Conservation (phyloP, 495 filamentous ascomycete species). For the Penicillium paxilli region DNA sequence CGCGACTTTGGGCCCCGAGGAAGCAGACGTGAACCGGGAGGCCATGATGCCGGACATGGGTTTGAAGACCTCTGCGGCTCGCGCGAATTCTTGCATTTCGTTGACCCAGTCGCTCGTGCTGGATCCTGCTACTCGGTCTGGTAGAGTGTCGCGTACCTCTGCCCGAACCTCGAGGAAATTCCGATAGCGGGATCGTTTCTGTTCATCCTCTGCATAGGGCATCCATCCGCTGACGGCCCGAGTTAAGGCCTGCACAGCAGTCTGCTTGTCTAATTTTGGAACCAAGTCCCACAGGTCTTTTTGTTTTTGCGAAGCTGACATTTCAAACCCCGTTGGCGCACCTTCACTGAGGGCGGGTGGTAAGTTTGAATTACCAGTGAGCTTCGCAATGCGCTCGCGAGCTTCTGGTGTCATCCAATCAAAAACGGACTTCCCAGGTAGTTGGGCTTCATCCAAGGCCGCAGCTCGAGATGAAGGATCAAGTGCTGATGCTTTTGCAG, state of each 20-base stretch:
- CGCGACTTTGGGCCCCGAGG: slow-evolving; percentile 42
- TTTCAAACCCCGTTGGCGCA: slow-evolving; percentile 59
- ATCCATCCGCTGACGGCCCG: slow-evolving; percentile 74
- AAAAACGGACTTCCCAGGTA: slow-evolving; percentile 94
- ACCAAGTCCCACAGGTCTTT: slow-evolving; percentile 64
- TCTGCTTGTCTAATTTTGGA: slow-evolving; percentile 71
- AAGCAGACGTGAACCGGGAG: slow-evolving; percentile 81
- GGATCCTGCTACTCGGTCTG: slow-evolving; percentile 55
- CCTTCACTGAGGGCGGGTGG: slow-evolving; percentile 77
- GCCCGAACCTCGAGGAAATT: slow-evolving; percentile 78
- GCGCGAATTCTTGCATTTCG: slow-evolving; percentile 84
- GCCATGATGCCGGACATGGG: slow-evolving; percentile 92
- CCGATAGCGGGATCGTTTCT: slow-evolving; percentile 76
- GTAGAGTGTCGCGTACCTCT: slow-evolving; percentile 59
- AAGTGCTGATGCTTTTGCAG: slow-evolving; percentile 71
- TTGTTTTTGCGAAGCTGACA: slow-evolving; percentile 57
- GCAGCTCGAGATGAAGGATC: slow-evolving; percentile 79
- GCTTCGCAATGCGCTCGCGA: slow-evolving; percentile 71
- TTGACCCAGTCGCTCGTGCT: slow-evolving; percentile 72
- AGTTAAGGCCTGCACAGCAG: slow-evolving; percentile 72
- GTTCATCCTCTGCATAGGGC: slow-evolving; percentile 82
- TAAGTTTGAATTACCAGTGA: slow-evolving; percentile 73
- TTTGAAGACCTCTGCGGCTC: slow-evolving; percentile 88
- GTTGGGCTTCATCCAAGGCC: slow-evolving; percentile 75
- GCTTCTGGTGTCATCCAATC: slow-evolving; percentile 85